A percentile compares a stretch with the other conserved stretches of the same genome.
These are phyloP conservation scores for Musa balbisiana DNA, from an alignment of 202 grass and related monocot genomes.

Conservation along the genomic window DNA sequence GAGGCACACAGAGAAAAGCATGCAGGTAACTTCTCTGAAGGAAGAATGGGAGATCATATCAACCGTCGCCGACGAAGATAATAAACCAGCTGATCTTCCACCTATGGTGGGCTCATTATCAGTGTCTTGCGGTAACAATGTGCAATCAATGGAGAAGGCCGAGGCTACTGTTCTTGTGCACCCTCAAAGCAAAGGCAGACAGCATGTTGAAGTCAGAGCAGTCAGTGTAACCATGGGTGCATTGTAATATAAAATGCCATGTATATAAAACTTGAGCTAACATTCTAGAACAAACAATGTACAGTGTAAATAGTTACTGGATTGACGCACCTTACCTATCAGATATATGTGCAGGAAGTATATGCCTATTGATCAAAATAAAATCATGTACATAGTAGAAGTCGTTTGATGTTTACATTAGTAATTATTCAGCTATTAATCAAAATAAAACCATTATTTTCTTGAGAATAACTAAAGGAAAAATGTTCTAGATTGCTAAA, in stretches of 20 bases:
- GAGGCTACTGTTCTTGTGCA: constrained; percentile 50
- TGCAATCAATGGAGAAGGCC: constrained; percentile 31
- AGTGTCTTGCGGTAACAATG: constrained; percentile 32
- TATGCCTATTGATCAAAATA: no score
- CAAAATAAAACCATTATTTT: no score
- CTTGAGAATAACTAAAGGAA: no score
- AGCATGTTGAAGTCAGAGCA: constrained; percentile 56
- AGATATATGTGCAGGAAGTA: no score
- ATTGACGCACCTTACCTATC: no score
- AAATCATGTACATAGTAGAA: no score
- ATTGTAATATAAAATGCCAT: not conserved
- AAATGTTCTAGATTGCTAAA: no score
- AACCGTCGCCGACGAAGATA: not conserved
- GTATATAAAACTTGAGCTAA: not conserved
- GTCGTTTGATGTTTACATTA: no score
- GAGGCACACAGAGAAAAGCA: constrained; percentile 32
- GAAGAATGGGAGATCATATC: constrained; percentile 80
- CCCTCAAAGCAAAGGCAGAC: constrained; percentile 32
- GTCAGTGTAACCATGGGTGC: constrained; percentile 39
- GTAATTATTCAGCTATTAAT: no score
- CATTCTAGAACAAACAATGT: not conserved
- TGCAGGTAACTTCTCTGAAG: constrained; percentile 37
- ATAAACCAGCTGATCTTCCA: constrained; percentile 39
- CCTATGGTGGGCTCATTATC: constrained; percentile 40
- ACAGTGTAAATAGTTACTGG: not conserved